Conservation (phyloP, 805 yeast species). For the Teunomyces tritomae region DNA sequence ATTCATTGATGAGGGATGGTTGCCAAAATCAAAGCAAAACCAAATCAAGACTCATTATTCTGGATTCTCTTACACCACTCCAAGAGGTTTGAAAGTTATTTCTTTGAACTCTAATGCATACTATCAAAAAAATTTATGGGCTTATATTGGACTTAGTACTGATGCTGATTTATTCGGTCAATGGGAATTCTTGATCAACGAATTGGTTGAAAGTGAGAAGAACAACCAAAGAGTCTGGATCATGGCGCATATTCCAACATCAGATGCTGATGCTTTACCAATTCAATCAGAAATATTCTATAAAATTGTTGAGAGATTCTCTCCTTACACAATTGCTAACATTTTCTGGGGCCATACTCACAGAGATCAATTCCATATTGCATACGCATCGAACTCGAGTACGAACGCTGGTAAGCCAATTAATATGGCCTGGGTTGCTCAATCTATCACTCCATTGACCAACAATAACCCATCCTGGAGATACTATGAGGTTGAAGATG, state of each 20-base stretch:
- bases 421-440: conserved; percentile 62
- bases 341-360: conserved; percentile 74
- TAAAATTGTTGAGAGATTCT: conserved; percentile 61
- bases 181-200: conserved; percentile 58
- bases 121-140: conserved; percentile 56
- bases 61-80: conserved; percentile 57
- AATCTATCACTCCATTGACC: conserved; percentile 60
- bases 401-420: conserved; percentile 37
- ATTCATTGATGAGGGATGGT: conserved; percentile 39
- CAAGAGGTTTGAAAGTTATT: conserved; percentile 56
- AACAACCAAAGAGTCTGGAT: conserved; percentile 70
- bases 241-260: conserved; percentile 63
- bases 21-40: conserved; percentile 21
- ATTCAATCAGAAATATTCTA: conserved; percentile 54
- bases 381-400: conserved; percentile 47
- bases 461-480: conserved; percentile 70
- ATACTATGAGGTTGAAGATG: conserved; percentile 63
- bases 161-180: conserved; percentile 64
- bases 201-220: conserved; percentile 57
- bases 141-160: conserved; percentile 51
- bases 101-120: conserved; percentile 67
- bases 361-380: conserved; percentile 60
- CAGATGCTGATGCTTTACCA: conserved; percentile 57
- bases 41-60: conserved; percentile 50
- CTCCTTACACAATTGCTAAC: conserved; percentile 66